A percentile compares a stretch with the other conserved stretches of the same genome.
Evolutionary conservation across 176 grass and related monocot genomes (phyloP).

Genomic region (Poa annua): DNA sequence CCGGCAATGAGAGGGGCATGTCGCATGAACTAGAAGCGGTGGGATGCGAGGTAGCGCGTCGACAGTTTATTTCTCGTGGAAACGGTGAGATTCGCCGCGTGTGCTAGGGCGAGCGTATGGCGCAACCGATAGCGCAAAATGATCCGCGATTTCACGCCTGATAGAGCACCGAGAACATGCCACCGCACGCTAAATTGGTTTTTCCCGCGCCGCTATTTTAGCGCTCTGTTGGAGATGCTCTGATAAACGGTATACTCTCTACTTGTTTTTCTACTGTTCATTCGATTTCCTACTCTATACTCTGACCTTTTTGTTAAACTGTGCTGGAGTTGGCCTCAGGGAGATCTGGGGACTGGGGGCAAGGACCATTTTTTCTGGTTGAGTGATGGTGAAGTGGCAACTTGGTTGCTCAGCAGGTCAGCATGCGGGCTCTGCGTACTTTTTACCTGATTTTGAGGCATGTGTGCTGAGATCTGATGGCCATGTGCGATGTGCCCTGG

Average conservation of each 20-base stretch:
- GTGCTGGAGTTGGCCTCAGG: constrained; percentile 41
- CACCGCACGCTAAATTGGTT: too few species aligned
- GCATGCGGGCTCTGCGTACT: constrained; percentile 25
- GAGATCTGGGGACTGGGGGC: constrained; percentile 45
- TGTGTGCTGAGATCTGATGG: constrained; percentile 27
- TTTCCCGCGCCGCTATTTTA: too few species aligned
- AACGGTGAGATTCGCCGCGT: too few species aligned
- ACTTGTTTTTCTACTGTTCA: neutral
- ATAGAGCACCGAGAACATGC: too few species aligned
- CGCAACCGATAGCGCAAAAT: too few species aligned
- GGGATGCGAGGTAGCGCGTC: too few species aligned
- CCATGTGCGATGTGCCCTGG: constrained; percentile 19
- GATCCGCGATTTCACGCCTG: too few species aligned
- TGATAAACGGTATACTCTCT: neutral
- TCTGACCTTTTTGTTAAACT: constrained; percentile 9
- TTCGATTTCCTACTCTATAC: neutral
- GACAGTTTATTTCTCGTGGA: too few species aligned
- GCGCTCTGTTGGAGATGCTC: too few species aligned
- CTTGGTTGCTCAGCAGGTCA: constrained; percentile 23
- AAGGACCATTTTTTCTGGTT: constrained; percentile 31
- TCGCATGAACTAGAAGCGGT: too few species aligned
- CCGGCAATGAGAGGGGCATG: too few species aligned
- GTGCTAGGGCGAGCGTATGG: too few species aligned
- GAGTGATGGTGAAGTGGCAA: constrained; percentile 16
- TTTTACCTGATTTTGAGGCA: constrained; percentile 38